phyloP scores from a whole-genome alignment of 2,329 filamentous ascomycete genomes.

The Neofusicoccum sp. region DNA sequence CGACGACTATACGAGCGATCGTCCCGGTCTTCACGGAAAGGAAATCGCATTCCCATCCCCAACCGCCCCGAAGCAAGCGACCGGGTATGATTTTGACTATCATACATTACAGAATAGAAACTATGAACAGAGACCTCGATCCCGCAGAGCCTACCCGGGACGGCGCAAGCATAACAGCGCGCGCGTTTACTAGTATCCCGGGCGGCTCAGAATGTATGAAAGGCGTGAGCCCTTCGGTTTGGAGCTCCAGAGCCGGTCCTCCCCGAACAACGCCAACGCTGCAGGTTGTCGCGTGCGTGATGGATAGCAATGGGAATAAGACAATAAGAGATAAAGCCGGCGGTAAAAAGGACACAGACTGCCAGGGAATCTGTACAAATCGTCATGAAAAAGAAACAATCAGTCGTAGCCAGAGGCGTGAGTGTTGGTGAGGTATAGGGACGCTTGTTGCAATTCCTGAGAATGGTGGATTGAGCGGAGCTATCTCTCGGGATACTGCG shows the following conservation, averaged over 20 bases:
- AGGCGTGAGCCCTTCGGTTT: neutral
- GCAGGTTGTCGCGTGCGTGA: slow-evolving; percentile 18
- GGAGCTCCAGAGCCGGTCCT: slow-evolving; percentile 19
- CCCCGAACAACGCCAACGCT: slow-evolving; percentile 20
- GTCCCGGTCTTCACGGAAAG: slow-evolving; percentile 26
- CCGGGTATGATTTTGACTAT: slow-evolving; percentile 26
- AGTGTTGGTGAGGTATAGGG: slow-evolving; percentile 3
- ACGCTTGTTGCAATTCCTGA: slow-evolving; percentile 2
- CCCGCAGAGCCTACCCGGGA: slow-evolving; percentile 27
- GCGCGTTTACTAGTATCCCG: slow-evolving; percentile 27
- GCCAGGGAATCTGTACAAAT: slow-evolving; percentile 21
- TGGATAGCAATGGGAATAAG: slow-evolving; percentile 20
- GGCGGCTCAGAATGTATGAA: slow-evolving; percentile 40
- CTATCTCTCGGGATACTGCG: slow-evolving; percentile 7
- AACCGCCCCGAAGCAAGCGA: slow-evolving; percentile 24
- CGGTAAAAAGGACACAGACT: slow-evolving; percentile 15
- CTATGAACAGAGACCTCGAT: slow-evolving; percentile 43
- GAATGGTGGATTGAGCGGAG: neutral
- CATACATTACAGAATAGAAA: slow-evolving; percentile 48
- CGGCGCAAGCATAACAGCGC: slow-evolving; percentile 23
- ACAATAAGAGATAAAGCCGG: slow-evolving; percentile 15
- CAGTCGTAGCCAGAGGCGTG: slow-evolving; percentile 22
- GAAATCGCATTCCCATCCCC: slow-evolving; percentile 38
- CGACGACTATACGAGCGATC: slow-evolving; percentile 13
- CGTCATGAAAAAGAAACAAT: slow-evolving; percentile 21